phyloP scores from a whole-genome alignment of 2,329 filamentous ascomycete genomes.

The Basipetospora chlamydospora region DNA sequence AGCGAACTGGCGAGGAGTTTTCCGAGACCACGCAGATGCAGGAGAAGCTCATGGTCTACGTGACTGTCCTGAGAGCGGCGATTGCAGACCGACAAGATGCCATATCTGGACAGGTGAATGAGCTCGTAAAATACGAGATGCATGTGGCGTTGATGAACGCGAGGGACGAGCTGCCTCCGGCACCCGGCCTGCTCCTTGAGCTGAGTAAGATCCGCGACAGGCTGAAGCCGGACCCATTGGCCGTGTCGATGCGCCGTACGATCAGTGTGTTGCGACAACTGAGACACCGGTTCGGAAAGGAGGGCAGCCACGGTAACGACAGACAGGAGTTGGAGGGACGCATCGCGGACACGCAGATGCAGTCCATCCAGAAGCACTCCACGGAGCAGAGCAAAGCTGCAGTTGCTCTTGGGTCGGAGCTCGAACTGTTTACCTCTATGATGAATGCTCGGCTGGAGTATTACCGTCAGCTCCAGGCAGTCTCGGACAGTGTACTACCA shows the following conservation, averaged over 20 bases:
- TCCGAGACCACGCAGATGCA: constrained; percentile 75
- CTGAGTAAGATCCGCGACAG: constrained; percentile 32
- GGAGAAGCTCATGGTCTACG: constrained; percentile 78
- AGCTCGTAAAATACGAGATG: constrained; percentile 60
- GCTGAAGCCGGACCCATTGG: constrained; percentile 31
- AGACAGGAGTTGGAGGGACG: constrained; percentile 52
- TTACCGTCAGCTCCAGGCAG: constrained; percentile 75
- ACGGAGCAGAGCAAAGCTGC: constrained; percentile 35
- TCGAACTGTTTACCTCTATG: constrained; percentile 58
- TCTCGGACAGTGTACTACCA: constrained; percentile 76
- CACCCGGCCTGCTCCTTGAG: constrained; percentile 45
- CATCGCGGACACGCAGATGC: constrained; percentile 50
- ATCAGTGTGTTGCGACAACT: constrained; percentile 56
- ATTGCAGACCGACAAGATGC: constrained; percentile 67
- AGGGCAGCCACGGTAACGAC: constrained; percentile 9
- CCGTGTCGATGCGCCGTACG: constrained; percentile 55
- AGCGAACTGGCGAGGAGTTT: constrained; percentile 80
- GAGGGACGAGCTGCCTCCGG: constrained; percentile 49
- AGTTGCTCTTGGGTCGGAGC: constrained; percentile 46
- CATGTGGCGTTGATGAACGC: constrained; percentile 46
- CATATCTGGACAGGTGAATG: constrained; percentile 63
- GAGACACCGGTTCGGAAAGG: constrained; percentile 2
- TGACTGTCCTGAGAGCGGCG: constrained; percentile 59
- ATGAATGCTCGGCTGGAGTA: constrained; percentile 84
- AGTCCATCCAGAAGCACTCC: constrained; percentile 39